Evolutionary conservation across 2,329 filamentous ascomycete genomes (phyloP), one percentile per base, ranked within the genome.

Genomic region (Fusarium sp.): DNA sequence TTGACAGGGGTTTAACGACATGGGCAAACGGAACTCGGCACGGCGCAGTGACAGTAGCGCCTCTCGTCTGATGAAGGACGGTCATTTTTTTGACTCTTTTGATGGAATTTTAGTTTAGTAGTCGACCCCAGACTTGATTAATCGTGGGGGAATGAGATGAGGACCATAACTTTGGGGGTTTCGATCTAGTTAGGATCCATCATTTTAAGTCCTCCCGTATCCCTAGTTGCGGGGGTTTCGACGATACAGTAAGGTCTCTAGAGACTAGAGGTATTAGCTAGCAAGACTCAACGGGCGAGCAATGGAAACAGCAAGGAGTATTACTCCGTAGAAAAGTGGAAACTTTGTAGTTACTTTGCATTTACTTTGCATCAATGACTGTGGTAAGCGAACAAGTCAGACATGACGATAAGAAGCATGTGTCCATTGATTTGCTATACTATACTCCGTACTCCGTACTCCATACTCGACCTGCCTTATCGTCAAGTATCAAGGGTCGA

Each of bases 11-110:
- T 40, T 9, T 23, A 36, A 28, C 10, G 34, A 40, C 65, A 55
- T 50, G 65, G 43, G 60, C 54, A 53, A 17, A 65, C 65, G 65
- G 65, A 68, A 68, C 65, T 68, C 65, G 65, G 65, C 65, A 68
- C 65, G 46, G 65, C 65, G 53, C 28, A 32, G 28, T 32, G 12
- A 32, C 62, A 50, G 60, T 49, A 40, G 7, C 32, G 39, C 40
- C 43, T 49, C 32, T 26, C 24, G 58, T 38, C 58, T 54, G 28
- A 50, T 62, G 38, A 47, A 52, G 45, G 30, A 34, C 46, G 43
- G 14, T 43, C 12, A 15, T 55, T 45, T 24, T 24, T 39, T 57
- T 49, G 28, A 64, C 28, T 50, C 40, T 39, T 42, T 40, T 30
- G 34, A 61, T 38, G 24, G 47, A 42, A 62, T 56, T 56, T 42